These are phyloP conservation scores for Laetiporus sulphureus DNA, from an alignment of 1,284 basidiomycete genomes.

Conservation along the genomic window DNA sequence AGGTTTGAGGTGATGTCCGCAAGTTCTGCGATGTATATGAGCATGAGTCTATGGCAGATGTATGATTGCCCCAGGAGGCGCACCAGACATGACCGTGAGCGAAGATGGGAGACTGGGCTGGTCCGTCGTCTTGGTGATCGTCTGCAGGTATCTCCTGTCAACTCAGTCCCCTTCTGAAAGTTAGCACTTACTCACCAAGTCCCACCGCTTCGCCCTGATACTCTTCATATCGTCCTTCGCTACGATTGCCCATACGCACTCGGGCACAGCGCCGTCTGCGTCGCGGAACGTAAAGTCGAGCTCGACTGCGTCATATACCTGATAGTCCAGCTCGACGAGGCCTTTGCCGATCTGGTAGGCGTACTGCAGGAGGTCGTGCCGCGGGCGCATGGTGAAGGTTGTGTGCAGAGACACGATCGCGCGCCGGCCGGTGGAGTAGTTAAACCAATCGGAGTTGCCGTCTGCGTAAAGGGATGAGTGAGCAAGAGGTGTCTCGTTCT, in stretches of 20 bases:
- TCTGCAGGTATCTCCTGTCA: slow-evolving; percentile 33
- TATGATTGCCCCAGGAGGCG: too few species aligned
- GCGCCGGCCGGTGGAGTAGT: slow-evolving; percentile 81
- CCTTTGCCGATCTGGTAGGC: slow-evolving; percentile 53
- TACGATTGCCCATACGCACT: slow-evolving; percentile 82
- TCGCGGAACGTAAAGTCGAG: slow-evolving; percentile 72
- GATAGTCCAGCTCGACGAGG: slow-evolving; percentile 71
- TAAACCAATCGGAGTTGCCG: slow-evolving; percentile 74
- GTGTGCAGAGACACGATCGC: slow-evolving; percentile 73
- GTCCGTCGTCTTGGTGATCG: slow-evolving; percentile 76
- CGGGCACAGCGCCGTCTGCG: slow-evolving; percentile 36
- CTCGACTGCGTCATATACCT: slow-evolving; percentile 59
- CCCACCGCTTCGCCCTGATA: slow-evolving; percentile 74
- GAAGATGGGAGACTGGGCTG: slow-evolving; percentile 49
- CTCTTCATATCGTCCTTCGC: slow-evolving; percentile 69
- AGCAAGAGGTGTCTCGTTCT: background rate
- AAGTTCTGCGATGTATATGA: slow-evolving; percentile 42
- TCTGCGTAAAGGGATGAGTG: slow-evolving; percentile 35
- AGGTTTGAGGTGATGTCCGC: slow-evolving; percentile 77
- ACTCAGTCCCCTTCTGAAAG: background rate
- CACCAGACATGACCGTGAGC: slow-evolving; percentile 71
- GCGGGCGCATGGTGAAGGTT: slow-evolving; percentile 69
- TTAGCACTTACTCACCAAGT: slow-evolving; percentile 56
- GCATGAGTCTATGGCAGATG: too few species aligned
- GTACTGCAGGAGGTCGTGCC: slow-evolving; percentile 74